Base-by-base conservation (phyloP, 352 stramenopile species). In the Pythium dissotocum region DNA sequence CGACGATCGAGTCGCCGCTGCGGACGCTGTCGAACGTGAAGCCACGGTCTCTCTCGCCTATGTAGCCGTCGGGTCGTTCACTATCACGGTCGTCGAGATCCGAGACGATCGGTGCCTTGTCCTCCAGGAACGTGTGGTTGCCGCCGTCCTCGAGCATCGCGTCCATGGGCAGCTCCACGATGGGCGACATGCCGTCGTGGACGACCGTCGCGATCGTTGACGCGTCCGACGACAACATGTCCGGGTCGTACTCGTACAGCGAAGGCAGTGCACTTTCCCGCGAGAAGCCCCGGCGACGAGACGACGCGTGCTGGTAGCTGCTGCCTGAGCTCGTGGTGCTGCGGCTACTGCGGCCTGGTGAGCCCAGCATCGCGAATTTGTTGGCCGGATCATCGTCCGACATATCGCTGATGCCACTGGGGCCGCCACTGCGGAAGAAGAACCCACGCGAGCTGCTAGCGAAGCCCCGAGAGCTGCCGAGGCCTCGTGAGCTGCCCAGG, bases 241-340 rank as follows among this genome's bases (percentile, higher is more conserved):
- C 69, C 26, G 35, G 75, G 52, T 88, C 80, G 64, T 87, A 90
- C 65, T 93, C 84, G 58, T 82, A 65, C 56, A 93, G 70, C n/a
- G 80, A 87, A 48, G 82, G 83, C 26, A 93, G 74, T 48, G 80
- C 71, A 30, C 76, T 67, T 13, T 72, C 69, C 1, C 56, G 44
- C 1, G 69, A 72, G 21, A 76, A 76, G 21, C 69, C 69, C 21
- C 70, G 79, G 6, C 77, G 76, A 16, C 77, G 58, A 56, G 61
- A 62, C 14, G 79, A 76, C 36, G 73, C 57, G 2, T 72, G 70
- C 4, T 80, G 59, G 24, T 77, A 76, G 42, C 71, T 82, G 32
- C 71, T 72, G 35, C 73, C 77, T 18, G 12, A 67, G 52, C 49
- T 73, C 55, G 33, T 67, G 52, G 32, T 73, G 55, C 54, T 65